Percentiles rank a stretch among this genome's conserved stretches.
phyloP scores from a whole-genome alignment of 306 rosid species.

The Carpinus fangiana region DNA sequence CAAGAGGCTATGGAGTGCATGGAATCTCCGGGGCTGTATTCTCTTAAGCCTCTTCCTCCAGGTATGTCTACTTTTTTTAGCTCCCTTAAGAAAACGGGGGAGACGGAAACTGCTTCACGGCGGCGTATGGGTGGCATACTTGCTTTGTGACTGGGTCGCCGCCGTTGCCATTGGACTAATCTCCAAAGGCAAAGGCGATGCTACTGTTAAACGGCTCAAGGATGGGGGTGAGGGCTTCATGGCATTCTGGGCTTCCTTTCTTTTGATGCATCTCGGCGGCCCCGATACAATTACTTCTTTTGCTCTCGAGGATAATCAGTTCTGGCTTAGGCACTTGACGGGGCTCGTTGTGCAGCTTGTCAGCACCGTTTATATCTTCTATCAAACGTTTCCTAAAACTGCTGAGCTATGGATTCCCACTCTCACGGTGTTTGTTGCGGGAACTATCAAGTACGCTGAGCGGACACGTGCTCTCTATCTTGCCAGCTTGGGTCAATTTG shows the following conservation, averaged over 20 bases:
- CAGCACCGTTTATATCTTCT: conserved; percentile 15
- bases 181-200: conserved; percentile 14
- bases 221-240: not conserved
- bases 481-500: conserved; percentile 32
- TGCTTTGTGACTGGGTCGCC: conserved; percentile 37
- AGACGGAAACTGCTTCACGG: conserved; percentile 7
- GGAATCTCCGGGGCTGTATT: conserved; percentile 20
- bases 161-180: conserved; percentile 30
- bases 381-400: not conserved
- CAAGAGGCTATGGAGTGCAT: conserved; percentile 9
- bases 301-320: conserved; percentile 39
- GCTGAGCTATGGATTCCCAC: conserved; percentile 17
- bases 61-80: not conserved
- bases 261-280: conserved; percentile 40
- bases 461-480: conserved; percentile 31
- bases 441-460: conserved; percentile 32
- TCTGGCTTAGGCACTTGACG: conserved; percentile 35
- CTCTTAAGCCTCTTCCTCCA: conserved; percentile 23
- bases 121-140: conserved; percentile 26
- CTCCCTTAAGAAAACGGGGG: conserved; percentile 16
- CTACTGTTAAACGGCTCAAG: not conserved
- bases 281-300: conserved; percentile 40
- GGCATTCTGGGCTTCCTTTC: conserved; percentile 38
- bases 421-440: conserved; percentile 17
- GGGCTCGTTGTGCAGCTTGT: conserved; percentile 24